Percentiles rank a stretch among this genome's conserved stretches.
phyloP scores from a whole-genome alignment of 2,329 filamentous ascomycete species.

The Leptographium flavum region DNA sequence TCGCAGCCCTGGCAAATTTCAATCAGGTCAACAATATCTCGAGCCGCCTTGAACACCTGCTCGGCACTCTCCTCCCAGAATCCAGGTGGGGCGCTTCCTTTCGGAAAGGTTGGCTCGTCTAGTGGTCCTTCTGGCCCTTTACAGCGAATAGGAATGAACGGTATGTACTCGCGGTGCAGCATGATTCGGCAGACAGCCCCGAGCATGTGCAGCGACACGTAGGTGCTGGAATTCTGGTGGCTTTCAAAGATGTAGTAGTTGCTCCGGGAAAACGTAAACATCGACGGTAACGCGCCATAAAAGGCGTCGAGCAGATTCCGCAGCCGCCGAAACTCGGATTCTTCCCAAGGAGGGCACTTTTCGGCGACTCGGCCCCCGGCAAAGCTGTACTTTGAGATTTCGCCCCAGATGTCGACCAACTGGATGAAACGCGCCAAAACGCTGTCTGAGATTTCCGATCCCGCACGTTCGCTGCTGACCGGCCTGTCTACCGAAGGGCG shows the following conservation, averaged over 20 bases:
- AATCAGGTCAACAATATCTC: constrained; percentile 50
- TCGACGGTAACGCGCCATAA: constrained; percentile 35
- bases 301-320: constrained; percentile 36
- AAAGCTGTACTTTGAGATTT: constrained; percentile 42
- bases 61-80: constrained; percentile 52
- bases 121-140: constrained; percentile 36
- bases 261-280: constrained; percentile 41
- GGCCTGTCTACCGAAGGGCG: not conserved
- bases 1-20: constrained; percentile 41
- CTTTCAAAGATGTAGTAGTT: constrained; percentile 55
- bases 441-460: constrained; percentile 24
- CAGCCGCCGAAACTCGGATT: constrained; percentile 39
- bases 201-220: constrained; percentile 53
- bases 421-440: constrained; percentile 38
- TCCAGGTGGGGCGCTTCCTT: constrained; percentile 29
- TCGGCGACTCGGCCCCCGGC: constrained; percentile 36
- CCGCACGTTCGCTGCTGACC: constrained; percentile 3
- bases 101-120: constrained; percentile 40
- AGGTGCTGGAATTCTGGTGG: constrained; percentile 47
- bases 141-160: constrained; percentile 48
- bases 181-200: constrained; percentile 52
- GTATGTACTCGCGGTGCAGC: constrained; percentile 54
- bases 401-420: constrained; percentile 44
- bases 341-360: constrained; percentile 41
- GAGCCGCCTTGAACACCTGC: constrained; percentile 46